A percentile compares a stretch with the other conserved stretches of the same genome.
Evolutionary conservation across 2,329 filamentous ascomycete species (phyloP).

Genomic region (Dryadomyces sulphureus): DNA sequence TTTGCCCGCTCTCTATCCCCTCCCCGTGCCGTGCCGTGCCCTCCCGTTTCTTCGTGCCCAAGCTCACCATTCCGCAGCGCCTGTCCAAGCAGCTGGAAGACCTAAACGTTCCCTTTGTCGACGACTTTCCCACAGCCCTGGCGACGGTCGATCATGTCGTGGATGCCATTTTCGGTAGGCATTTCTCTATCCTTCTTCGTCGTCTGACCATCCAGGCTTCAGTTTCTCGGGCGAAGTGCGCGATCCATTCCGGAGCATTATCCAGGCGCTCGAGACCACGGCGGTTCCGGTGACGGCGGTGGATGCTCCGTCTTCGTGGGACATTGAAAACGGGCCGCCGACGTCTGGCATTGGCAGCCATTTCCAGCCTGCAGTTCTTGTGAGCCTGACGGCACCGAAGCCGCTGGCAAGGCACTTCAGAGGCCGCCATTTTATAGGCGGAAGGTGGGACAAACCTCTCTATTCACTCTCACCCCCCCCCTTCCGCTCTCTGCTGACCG

Average conservation of each 20-base stretch:
- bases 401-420: slow-evolving; percentile 71
- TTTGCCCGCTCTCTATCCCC: background rate
- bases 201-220: slow-evolving; percentile 56
- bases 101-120: slow-evolving; percentile 67
- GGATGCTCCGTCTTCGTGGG: slow-evolving; percentile 89
- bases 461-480: background rate
- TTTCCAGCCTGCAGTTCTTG: slow-evolving; percentile 66
- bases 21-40: background rate
- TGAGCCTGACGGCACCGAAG: slow-evolving; percentile 89
- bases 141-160: slow-evolving; percentile 63
- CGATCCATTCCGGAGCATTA: slow-evolving; percentile 78
- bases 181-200: background rate
- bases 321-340: slow-evolving; percentile 77
- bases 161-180: slow-evolving; percentile 77
- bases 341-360: slow-evolving; percentile 58
- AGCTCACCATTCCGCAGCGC: slow-evolving; percentile 33
- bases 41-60: background rate
- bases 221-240: slow-evolving; percentile 84
- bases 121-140: slow-evolving; percentile 60
- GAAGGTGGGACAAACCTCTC: slow-evolving; percentile 36
- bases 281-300: slow-evolving; percentile 70
- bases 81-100: slow-evolving; percentile 73
- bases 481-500: background rate
- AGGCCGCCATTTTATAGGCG: slow-evolving; percentile 84
- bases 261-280: slow-evolving; percentile 59